Evolutionary conservation across 176 grass and related monocot genomes (phyloP).

Genomic region (Alloteropsis semialata): DNA sequence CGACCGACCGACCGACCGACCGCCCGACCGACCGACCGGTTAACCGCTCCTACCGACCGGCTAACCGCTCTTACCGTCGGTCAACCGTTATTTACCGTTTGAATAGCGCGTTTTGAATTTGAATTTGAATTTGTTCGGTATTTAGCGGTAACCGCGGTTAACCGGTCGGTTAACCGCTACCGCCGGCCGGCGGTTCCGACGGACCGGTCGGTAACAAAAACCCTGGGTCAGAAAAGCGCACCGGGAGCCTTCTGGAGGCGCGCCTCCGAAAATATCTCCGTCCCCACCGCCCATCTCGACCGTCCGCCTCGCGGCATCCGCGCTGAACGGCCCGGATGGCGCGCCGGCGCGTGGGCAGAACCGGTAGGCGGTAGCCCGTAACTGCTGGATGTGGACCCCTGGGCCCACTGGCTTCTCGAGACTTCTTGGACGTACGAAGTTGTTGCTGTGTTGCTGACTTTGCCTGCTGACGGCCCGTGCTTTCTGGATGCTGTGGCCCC

Average conservation of each 20-base stretch:
- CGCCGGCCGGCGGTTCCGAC: no score
- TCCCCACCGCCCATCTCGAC: background rate
- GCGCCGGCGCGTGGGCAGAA: background rate
- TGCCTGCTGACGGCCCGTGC: background rate
- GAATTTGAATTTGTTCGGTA: no score
- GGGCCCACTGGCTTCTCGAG: background rate
- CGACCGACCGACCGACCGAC: no score
- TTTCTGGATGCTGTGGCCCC: background rate
- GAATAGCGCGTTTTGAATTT: no score
- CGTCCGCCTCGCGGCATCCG: background rate
- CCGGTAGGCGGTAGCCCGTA: background rate
- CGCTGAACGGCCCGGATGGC: background rate
- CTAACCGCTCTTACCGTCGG: no score
- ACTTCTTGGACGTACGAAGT: conserved; percentile 9
- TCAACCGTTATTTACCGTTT: no score
- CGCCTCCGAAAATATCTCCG: conserved; percentile 43
- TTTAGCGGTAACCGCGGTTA: no score
- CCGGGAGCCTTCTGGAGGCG: conserved; percentile 52
- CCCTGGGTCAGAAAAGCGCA: background rate
- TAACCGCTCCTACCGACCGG: no score
- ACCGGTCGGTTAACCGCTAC: no score
- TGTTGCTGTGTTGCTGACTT: background rate
- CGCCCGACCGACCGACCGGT: no score
- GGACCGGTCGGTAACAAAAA: no score
- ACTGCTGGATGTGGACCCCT: background rate